Conservation (phyloP, 2,329 filamentous ascomycete genomes). For the Colletotrichum camelliae region DNA sequence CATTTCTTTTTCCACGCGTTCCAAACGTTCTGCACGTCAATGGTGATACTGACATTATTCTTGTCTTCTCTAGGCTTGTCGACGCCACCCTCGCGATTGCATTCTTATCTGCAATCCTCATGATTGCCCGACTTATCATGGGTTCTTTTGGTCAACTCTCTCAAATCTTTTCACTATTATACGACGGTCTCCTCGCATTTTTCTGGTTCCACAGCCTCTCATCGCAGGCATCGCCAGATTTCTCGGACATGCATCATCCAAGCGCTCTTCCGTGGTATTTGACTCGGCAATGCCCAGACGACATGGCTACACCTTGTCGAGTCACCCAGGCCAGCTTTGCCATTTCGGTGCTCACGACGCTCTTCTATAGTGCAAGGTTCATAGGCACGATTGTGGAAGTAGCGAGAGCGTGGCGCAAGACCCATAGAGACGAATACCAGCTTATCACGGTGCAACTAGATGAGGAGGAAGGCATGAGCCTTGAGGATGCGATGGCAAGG, state of each 20-base stretch:
- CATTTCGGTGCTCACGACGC: background rate
- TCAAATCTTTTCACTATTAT: conserved; percentile 26
- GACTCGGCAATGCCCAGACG: conserved; percentile 21
- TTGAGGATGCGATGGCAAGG: background rate
- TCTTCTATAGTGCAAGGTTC: background rate
- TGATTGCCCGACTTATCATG: conserved; percentile 29
- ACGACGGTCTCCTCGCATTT: conserved; percentile 31
- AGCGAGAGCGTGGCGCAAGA: background rate
- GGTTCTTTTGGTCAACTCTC: conserved; percentile 22
- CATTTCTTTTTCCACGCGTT: background rate
- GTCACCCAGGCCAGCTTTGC: background rate
- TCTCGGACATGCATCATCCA: conserved; percentile 27
- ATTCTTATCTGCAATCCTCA: conserved; percentile 30
- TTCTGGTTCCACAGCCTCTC: conserved; percentile 32
- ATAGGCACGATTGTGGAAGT: background rate
- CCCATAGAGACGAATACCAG: background rate
- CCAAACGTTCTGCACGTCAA: background rate
- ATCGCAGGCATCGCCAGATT: conserved; percentile 27
- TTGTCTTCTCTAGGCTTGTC: conserved; percentile 23
- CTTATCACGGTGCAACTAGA: background rate
- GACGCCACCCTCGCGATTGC: conserved; percentile 34
- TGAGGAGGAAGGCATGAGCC: background rate
- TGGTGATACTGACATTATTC: background rate
- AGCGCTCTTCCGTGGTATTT: conserved; percentile 34
- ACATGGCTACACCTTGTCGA: background rate